phyloP scores from a whole-genome alignment of 805 yeast species.

The Saccharomyces kudriavzevii region DNA sequence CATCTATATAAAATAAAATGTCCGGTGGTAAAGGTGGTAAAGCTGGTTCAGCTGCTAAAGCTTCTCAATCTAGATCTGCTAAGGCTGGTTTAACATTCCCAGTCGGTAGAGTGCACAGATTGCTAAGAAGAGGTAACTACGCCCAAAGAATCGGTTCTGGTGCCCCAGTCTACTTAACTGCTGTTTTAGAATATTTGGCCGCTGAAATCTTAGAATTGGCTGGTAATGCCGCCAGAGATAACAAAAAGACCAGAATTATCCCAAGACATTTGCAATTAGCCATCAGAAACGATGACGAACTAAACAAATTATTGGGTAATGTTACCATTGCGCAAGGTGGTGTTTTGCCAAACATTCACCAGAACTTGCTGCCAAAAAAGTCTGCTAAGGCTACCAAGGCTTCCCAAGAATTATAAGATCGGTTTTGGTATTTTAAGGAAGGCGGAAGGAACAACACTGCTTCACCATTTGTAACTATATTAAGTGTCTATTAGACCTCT shows the following conservation, averaged over 20 bases:
- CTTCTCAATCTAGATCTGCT: conserved; percentile 95
- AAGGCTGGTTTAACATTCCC: conserved; percentile 99
- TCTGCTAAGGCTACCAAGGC: conserved; percentile 51
- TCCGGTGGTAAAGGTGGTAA: conserved; percentile 74
- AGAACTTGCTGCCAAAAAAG: conserved; percentile 81
- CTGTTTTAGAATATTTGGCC: conserved; percentile 92
- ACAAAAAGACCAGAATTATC: conserved; percentile 97
- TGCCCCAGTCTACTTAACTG: conserved; percentile 97
- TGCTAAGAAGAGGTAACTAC: conserved; percentile 93
- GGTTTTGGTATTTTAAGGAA: neutral
- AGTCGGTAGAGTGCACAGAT: conserved; percentile 98
- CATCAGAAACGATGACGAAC: conserved; percentile 97
- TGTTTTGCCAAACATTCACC: conserved; percentile 96
- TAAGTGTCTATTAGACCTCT: neutral
- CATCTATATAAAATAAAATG: conserved; percentile 38
- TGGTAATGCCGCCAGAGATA: conserved; percentile 98
- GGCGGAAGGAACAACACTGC: neutral
- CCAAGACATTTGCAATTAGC: conserved; percentile 99
- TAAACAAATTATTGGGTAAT: conserved; percentile 85
- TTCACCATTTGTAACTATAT: neutral
- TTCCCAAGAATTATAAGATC: conserved; percentile 53
- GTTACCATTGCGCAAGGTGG: conserved; percentile 99
- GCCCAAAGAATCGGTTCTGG: conserved; percentile 99
- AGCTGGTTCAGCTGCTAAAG: conserved; percentile 91
- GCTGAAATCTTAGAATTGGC: conserved; percentile 98